Conservation (phyloP, 1,284 basidiomycete species). For the Prillingera fragicola region DNA sequence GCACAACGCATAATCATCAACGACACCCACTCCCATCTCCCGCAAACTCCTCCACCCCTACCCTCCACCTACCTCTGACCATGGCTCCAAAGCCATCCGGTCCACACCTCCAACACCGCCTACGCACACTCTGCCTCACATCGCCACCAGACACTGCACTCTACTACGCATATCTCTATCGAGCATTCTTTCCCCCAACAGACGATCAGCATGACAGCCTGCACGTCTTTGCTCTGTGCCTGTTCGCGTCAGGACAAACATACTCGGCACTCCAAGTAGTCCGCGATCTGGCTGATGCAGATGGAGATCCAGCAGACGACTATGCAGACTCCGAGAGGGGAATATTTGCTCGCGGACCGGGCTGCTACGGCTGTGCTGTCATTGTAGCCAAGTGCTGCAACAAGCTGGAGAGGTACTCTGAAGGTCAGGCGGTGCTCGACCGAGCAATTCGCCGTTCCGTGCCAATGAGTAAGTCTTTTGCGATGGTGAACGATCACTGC, state of each 20-base stretch:
- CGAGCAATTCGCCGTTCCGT: conserved; percentile 32
- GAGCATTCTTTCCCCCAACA: conserved; percentile 31
- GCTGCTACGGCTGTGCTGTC: conserved; percentile 68
- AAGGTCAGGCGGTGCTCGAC: conserved; percentile 41
- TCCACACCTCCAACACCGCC: conserved; percentile 29
- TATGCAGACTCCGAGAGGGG: conserved; percentile 32
- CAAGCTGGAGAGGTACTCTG: conserved; percentile 56
- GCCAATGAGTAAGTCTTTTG: conserved; percentile 26
- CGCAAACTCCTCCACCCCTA: too few relatives aligned
- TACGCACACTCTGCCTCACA: conserved; percentile 30
- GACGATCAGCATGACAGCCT: conserved; percentile 67
- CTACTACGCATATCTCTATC: conserved; percentile 41
- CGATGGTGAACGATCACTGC: conserved; percentile 1
- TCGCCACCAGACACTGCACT: conserved; percentile 33
- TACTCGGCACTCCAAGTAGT: conserved; percentile 72
- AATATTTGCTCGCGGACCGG: conserved; percentile 3
- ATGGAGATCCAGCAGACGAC: conserved; percentile 48
- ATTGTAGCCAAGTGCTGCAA: conserved; percentile 72
- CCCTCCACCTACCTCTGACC: conserved; percentile 1
- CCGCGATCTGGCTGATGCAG: conserved; percentile 48
- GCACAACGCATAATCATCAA: too few relatives aligned
- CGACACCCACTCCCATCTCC: too few relatives aligned
- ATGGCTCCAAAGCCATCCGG: conserved; percentile 26
- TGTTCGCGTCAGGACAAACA: conserved; percentile 66
- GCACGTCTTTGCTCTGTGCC: conserved; percentile 72